Evolutionary conservation across 148 eudicot species (phyloP), one percentile per base, ranked within the genome.

Genomic region (Rheum nobile): DNA sequence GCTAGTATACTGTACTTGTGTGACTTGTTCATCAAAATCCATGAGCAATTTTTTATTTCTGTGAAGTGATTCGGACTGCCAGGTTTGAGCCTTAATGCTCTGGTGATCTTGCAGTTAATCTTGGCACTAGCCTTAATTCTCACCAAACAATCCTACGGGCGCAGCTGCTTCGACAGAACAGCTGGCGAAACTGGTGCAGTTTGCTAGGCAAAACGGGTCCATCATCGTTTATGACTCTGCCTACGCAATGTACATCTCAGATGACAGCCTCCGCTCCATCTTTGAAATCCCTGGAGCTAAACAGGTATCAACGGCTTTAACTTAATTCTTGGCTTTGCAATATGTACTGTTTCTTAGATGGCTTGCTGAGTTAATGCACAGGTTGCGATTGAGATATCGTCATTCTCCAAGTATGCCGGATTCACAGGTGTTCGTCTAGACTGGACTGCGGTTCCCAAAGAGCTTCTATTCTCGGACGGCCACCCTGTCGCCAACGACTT

Each of bases 131-230:
- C n/a, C n/a, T n/a, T n/a, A n/a, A n/a, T n/a, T n/a, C 76, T 93
- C 98, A 67, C 98, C 98, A 22, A 93, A 93, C 77, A 93, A 93
- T 79, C 98, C 98, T 76, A 93, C 98, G 42, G 98, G 98, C 72
- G 86, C 89, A 54, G 87, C 93, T 81, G 96, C 98, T 68, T 84
- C 96, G 43, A 86, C 88, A 70, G 88, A 93, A 80, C 93, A 93
- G 73, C 82, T 90, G 59, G 88, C 88, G 17, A 77, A 78, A 50
- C 72, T 93, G 75, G 98, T 90, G 10, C 79, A 86, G 71, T 93
- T 90, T 82, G 96, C 98, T 5, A 93, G 86, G 82, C 80, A 83
- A 55, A 93, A 93, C 78, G 96, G 98, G 28, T 90, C 98, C 1
- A 93, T 93, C 81, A 88, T 93, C 72, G 89, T 93, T 35, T 90